These are phyloP conservation scores for Beauveria medogensis DNA, from an alignment of 2,329 filamentous ascomycete genomes.

Conservation along the genomic window DNA sequence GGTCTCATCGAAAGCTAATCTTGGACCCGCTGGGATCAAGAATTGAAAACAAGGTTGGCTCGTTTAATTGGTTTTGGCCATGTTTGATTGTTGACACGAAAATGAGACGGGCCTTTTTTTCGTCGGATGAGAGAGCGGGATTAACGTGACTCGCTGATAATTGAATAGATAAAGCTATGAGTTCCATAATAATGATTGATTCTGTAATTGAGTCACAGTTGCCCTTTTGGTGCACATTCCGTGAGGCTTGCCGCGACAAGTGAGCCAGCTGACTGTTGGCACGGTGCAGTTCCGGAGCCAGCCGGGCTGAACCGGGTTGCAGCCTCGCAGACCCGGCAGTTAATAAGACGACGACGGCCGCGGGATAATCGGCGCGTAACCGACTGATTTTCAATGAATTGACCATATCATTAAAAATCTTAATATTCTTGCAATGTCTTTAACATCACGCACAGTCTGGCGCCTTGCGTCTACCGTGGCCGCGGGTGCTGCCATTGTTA, in stretches of 20 bases:
- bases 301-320: conserved; percentile 2
- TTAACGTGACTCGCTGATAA: not conserved
- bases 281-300: not conserved
- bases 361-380: too few species aligned
- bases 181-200: not conserved
- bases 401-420: not conserved
- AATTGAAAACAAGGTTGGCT: not conserved
- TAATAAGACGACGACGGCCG: not conserved
- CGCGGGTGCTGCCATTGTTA: not conserved
- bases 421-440: not conserved
- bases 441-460: not conserved
- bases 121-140: not conserved
- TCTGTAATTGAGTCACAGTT: conserved; percentile 3
- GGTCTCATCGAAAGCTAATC: conserved; percentile 2
- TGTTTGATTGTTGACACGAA: not conserved
- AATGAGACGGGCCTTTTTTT: not conserved
- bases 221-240: not conserved
- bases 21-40: too few species aligned
- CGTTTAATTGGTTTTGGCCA: too few species aligned
- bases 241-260: not conserved
- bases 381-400: not conserved
- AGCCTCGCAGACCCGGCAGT: not conserved
- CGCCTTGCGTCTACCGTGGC: not conserved
- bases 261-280: not conserved
- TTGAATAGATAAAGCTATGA: not conserved